Conservation (phyloP, 2,329 filamentous ascomycete genomes). For the Berkeleyomyces rouxiae region DNA sequence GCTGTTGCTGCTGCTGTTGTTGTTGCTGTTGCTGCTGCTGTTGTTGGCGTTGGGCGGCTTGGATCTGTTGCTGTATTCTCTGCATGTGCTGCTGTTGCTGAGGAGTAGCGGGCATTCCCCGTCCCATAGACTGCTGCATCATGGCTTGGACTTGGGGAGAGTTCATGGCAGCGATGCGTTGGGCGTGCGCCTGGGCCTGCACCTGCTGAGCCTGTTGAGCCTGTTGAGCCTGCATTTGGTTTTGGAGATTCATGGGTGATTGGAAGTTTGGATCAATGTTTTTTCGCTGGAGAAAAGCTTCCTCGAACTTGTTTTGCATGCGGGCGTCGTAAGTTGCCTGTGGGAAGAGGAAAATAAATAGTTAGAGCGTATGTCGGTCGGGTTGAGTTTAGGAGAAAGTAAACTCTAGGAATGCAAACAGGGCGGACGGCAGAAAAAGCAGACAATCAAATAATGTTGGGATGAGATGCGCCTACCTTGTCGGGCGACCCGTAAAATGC, state of each 20-base stretch:
- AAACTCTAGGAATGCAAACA: not conserved
- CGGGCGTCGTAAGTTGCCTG: constrained; percentile 35
- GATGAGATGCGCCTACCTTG: constrained; percentile 25
- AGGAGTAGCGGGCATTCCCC: constrained; percentile 18
- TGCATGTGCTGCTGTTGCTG: constrained; percentile 14
- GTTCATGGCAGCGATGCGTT: not conserved
- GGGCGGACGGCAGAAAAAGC: not conserved
- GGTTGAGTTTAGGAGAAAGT: not conserved
- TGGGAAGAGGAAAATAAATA: not conserved
- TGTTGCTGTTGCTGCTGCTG: constrained; percentile 21
- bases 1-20: constrained; percentile 17
- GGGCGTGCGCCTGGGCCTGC: constrained; percentile 5
- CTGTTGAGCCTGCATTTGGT: not conserved
- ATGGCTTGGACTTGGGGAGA: constrained; percentile 1
- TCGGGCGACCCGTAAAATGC: constrained; percentile 29
- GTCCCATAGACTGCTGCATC: constrained; percentile 16
- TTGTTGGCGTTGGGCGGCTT: constrained; percentile 19
- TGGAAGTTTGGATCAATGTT: constrained; percentile 31
- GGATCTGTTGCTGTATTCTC: constrained; percentile 12
- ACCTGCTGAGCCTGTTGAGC: constrained; percentile 1
- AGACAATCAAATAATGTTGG: not conserved
- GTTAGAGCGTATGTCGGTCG: not conserved
- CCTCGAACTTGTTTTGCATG: constrained; percentile 29
- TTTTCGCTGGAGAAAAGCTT: constrained; percentile 35
- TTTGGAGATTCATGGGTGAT: not conserved